Conservation (phyloP, 2,329 filamentous ascomycete genomes). For the Cytospora leucostoma region DNA sequence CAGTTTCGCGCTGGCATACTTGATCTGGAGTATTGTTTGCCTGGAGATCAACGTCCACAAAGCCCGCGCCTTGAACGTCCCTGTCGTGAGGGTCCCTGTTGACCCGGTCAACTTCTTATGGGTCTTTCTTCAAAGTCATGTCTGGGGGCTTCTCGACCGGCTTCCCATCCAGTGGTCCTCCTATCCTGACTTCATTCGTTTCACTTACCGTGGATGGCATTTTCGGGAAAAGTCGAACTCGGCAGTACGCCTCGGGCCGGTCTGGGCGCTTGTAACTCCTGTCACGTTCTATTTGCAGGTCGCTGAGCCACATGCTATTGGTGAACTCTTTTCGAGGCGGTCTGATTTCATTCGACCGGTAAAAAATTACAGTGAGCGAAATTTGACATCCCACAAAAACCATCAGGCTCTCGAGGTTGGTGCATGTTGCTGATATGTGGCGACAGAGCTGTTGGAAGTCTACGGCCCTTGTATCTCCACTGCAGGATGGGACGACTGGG, state of each 20-base stretch:
- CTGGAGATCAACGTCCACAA: slow-evolving; percentile 32
- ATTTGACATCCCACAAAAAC: too few relatives aligned
- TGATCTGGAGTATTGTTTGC: slow-evolving; percentile 30
- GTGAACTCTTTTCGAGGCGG: slow-evolving; percentile 30
- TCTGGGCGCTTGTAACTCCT: slow-evolving; percentile 34
- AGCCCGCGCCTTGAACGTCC: slow-evolving; percentile 29
- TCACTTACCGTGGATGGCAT: slow-evolving; percentile 33
- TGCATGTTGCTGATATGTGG: not conserved
- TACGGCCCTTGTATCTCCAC: slow-evolving; percentile 37
- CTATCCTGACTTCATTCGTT: slow-evolving; percentile 32
- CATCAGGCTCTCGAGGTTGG: not conserved
- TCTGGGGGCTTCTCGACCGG: slow-evolving; percentile 31
- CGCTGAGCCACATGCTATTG: slow-evolving; percentile 32
- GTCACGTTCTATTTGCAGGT: slow-evolving; percentile 30
- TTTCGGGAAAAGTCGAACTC: slow-evolving; percentile 26
- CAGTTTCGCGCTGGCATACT: slow-evolving; percentile 25
- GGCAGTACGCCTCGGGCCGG: slow-evolving; percentile 29
- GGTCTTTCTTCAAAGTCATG: slow-evolving; percentile 30
- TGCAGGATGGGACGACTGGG: slow-evolving; percentile 35
- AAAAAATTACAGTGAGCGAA: slow-evolving; percentile 28
- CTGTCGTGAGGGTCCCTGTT: slow-evolving; percentile 32
- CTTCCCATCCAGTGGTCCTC: slow-evolving; percentile 31
- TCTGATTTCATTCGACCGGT: slow-evolving; percentile 32
- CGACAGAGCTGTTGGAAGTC: slow-evolving; percentile 32
- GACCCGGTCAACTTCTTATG: slow-evolving; percentile 32